A percentile compares a stretch with the other conserved stretches of the same genome.
Conservation (phyloP, 2,329 filamentous ascomycete genomes). For the Aureobasidium vineae region DNA sequence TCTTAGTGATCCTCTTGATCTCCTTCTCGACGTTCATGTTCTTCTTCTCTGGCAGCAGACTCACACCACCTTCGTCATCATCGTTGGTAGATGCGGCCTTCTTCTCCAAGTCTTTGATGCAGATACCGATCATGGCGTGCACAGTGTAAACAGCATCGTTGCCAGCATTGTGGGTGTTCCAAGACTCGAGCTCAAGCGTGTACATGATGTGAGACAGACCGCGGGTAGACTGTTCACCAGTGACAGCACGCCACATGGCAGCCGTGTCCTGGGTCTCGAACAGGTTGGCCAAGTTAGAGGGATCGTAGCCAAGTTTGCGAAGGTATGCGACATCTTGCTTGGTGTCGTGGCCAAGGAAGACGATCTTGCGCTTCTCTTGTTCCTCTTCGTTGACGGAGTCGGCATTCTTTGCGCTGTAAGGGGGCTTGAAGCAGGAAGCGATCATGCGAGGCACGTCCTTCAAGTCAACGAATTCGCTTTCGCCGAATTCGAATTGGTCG, state of each 20-base stretch:
- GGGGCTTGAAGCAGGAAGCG: constrained; percentile 57
- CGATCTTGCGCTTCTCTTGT: constrained; percentile 54
- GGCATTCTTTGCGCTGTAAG: constrained; percentile 38
- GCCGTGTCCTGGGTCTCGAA: constrained; percentile 71
- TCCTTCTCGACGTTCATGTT: background rate
- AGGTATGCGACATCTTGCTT: constrained; percentile 68
- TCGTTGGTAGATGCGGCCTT: constrained; percentile 10
- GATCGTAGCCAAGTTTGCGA: constrained; percentile 61
- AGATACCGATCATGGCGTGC: constrained; percentile 67
- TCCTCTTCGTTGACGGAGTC: background rate
- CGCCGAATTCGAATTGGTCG: constrained; percentile 69
- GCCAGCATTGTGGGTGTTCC: constrained; percentile 42
- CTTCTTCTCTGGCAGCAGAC: constrained; percentile 4
- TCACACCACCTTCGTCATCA: constrained; percentile 9
- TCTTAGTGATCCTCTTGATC: constrained; percentile 1
- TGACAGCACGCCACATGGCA: constrained; percentile 64
- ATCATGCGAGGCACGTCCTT: constrained; percentile 49
- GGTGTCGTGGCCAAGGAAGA: constrained; percentile 78
- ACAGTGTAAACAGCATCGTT: constrained; percentile 56
- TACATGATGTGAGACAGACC: constrained; percentile 62
- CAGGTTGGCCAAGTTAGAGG: constrained; percentile 55
- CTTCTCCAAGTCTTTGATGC: constrained; percentile 45
- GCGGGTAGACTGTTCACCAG: constrained; percentile 52
- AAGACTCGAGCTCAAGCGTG: constrained; percentile 61
- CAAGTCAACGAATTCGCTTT: constrained; percentile 55